Base-by-base conservation (phyloP, 2,329 filamentous ascomycete species). In the Ophiosphaerella korrae region DNA sequence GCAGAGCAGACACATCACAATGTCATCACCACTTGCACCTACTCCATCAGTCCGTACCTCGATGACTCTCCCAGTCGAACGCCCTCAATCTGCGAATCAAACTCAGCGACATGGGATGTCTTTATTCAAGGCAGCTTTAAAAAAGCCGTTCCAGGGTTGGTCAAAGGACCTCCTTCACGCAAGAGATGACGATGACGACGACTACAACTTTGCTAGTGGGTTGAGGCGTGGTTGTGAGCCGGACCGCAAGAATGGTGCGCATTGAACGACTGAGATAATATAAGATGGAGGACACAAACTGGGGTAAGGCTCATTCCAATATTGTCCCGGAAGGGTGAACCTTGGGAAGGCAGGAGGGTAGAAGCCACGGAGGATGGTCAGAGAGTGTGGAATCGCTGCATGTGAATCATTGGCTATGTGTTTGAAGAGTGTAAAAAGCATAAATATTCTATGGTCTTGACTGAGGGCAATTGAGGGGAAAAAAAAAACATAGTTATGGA, bases 91-190 rank as follows among this genome's bases (percentile, higher is more conserved):
- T 6, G n/a, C 39, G 16, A 48, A 26, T 31, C 53, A 44, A 13
- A 40, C 33, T 5, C 48, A 48, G 38, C 33, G 43, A 7, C 33
- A 55, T 21, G 42, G 54, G 23, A 53, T 50, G 11, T 48, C 47
- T 8, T 57, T 57, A 7, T 33, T 67, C 21, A 61, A 54, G 31
- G 49, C 63, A 14, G 53, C 57, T 2, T 49, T 72, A 26, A 71
- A 70, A 49, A 71, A 70, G 48, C 70, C 68, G 7, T 71, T 71
- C 40, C 66, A 71, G 42, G 70, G 68, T 4, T 72, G 70, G 70
- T 64, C 60, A 14, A 68, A 60, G 50, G 68, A 70, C 9, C 61
- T 71, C 3, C 55, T 73, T 4, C 63, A 61, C 37, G 70, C 71
- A 14, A 59, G 65, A 48, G 62, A 72, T 29, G 58, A 63, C 26